Conservation (phyloP, 306 rosid genomes). For the Dalbergia cultrata region DNA sequence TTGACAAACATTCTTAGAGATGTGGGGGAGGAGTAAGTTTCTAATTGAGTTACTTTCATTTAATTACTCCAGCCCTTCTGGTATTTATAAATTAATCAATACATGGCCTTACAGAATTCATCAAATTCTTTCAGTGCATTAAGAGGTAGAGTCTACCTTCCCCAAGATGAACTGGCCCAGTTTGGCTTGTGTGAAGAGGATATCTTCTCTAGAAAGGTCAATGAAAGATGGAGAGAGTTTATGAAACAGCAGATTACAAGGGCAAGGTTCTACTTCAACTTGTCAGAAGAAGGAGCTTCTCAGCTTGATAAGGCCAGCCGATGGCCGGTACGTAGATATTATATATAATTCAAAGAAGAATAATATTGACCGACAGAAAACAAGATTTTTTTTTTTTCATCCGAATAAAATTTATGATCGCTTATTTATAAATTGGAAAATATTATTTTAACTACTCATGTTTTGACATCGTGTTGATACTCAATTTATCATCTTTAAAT, state of each 20-base stretch:
- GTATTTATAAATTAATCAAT: neutral
- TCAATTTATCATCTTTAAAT: no score
- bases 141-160: slow-evolving; percentile 92
- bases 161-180: slow-evolving; percentile 91
- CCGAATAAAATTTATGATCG: neutral
- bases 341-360: no score
- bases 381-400: no score
- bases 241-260: slow-evolving; percentile 86
- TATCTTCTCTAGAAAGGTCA: slow-evolving; percentile 69
- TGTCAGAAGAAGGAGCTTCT: slow-evolving; percentile 85
- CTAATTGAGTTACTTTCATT: neutral
- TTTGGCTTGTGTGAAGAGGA: slow-evolving; percentile 74
- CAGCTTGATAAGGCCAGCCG: slow-evolving; percentile 90
- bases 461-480: no score
- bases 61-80: neutral
- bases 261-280: slow-evolving; percentile 80
- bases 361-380: no score
- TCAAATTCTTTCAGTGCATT: slow-evolving; percentile 59
- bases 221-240: slow-evolving; percentile 74
- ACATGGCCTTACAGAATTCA: neutral
- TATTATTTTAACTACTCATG: no score
- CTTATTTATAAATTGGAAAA: neutral
- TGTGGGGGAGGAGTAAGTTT: slow-evolving; percentile 91
- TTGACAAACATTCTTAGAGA: slow-evolving; percentile 92
- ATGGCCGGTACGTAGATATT: slow-evolving; percentile 71